Percentiles rank a stretch among this genome's conserved stretches.
Conservation (phyloP, 805 yeast species). For the Metschnikowia picachoensis region DNA sequence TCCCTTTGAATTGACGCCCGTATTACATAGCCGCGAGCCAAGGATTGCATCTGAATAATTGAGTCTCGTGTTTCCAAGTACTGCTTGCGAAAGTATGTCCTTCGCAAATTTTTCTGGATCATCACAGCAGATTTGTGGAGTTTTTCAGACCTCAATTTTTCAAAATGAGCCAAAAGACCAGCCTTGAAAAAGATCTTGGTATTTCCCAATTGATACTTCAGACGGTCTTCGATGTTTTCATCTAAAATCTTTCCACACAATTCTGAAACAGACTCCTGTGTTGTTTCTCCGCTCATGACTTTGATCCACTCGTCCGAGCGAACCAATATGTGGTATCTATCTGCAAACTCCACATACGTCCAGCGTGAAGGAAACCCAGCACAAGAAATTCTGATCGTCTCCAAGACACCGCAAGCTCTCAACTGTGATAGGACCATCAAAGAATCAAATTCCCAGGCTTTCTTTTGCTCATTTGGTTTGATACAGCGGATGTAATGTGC, state of each 20-base stretch:
- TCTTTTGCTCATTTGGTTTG: slow-evolving; percentile 91
- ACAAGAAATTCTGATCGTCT: slow-evolving; percentile 92
- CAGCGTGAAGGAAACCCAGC: slow-evolving; percentile 98
- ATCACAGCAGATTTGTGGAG: slow-evolving; percentile 72
- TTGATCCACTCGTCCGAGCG: slow-evolving; percentile 66
- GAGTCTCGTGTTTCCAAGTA: slow-evolving; percentile 55
- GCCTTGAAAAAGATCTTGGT: slow-evolving; percentile 94
- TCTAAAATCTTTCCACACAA: slow-evolving; percentile 66
- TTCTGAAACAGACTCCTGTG: slow-evolving; percentile 54
- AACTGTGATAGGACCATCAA: slow-evolving; percentile 92
- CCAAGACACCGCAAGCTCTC: slow-evolving; percentile 98
- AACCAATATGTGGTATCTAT: slow-evolving; percentile 80
- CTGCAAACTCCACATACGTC: slow-evolving; percentile 90
- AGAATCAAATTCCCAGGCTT: slow-evolving; percentile 94
- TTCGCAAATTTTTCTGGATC: slow-evolving; percentile 81
- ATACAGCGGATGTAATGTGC: slow-evolving; percentile 97
- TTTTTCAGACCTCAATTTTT: slow-evolving; percentile 77
- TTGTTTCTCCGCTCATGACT: slow-evolving; percentile 48
- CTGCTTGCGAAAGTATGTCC: slow-evolving; percentile 55
- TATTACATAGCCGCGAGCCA: slow-evolving; percentile 58
- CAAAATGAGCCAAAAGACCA: slow-evolving; percentile 91
- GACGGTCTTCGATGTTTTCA: slow-evolving; percentile 57
- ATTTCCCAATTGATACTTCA: slow-evolving; percentile 84
- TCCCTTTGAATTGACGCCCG: slow-evolving; percentile 55
- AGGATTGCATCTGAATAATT: slow-evolving; percentile 53